Evolutionary conservation across 2,329 filamentous ascomycete genomes (phyloP).

Genomic region (Diaporthe vaccinii): DNA sequence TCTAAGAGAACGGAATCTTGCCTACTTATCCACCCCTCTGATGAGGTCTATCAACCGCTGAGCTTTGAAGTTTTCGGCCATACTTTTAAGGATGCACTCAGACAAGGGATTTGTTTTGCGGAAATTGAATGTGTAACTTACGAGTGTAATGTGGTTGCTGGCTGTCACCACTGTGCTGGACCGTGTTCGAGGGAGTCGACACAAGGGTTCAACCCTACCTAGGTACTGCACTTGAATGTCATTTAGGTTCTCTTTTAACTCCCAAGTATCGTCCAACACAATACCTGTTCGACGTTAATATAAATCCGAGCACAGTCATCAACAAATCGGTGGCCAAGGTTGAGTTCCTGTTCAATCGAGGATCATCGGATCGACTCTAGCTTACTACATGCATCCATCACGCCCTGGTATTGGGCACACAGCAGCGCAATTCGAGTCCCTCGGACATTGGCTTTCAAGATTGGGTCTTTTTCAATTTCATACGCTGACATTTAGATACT

Average conservation of each 20-base stretch:
- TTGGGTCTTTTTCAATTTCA: background rate
- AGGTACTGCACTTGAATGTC: background rate
- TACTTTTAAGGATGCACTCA: background rate
- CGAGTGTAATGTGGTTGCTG: background rate
- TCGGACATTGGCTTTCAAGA: background rate
- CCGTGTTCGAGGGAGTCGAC: background rate
- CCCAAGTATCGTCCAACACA: background rate
- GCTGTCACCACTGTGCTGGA: background rate
- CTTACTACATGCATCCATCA: too few relatives aligned
- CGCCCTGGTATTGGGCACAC: background rate
- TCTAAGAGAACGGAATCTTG: background rate
- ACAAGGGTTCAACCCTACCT: conserved; percentile 18
- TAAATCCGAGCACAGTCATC: background rate
- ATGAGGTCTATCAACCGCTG: conserved; percentile 25
- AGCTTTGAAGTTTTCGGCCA: background rate
- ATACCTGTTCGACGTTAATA: background rate
- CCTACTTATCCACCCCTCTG: conserved; percentile 33
- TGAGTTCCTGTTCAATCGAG: too few relatives aligned
- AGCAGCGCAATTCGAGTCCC: background rate
- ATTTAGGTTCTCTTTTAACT: too few relatives aligned
- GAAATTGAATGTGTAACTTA: background rate
- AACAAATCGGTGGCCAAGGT: background rate
- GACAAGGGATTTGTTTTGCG: background rate
- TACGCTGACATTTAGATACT: too few relatives aligned
- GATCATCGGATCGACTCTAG: too few relatives aligned